Evolutionary conservation across 208 protist genomes (phyloP).

Genomic region (Leishmania tarentolae): DNA sequence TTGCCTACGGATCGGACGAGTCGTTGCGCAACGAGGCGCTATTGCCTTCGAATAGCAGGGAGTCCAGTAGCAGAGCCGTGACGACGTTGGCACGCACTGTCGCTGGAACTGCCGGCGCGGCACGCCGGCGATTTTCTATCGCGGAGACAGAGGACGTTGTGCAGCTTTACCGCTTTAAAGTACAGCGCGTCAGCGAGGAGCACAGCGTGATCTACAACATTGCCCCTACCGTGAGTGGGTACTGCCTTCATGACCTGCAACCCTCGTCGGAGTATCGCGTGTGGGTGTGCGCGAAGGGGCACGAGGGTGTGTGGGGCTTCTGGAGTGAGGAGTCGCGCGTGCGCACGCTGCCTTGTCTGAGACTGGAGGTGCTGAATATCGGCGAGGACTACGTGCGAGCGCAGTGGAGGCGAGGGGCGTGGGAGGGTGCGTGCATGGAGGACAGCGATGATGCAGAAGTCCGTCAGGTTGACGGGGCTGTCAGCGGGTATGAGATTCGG

Average conservation of each 20-base stretch:
- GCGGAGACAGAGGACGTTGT: conserved; percentile 79
- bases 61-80: too few relatives aligned
- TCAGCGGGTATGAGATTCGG: conserved; percentile 87
- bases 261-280: conserved; percentile 90
- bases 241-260: conserved; percentile 76
- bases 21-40: conserved; percentile 11
- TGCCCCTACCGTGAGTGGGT: conserved; percentile 78
- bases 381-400: conserved; percentile 92
- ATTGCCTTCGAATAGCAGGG: neutral
- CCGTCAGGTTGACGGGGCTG: conserved; percentile 80
- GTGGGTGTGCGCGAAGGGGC: conserved; percentile 85
- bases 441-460: conserved; percentile 48
- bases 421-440: conserved; percentile 51
- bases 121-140: conserved; percentile 23
- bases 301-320: conserved; percentile 89
- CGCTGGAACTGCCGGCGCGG: neutral
- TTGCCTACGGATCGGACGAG: neutral
- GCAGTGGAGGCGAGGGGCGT: conserved; percentile 73
- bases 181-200: conserved; percentile 75
- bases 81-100: neutral
- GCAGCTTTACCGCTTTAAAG: conserved; percentile 87
- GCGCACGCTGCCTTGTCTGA: conserved; percentile 88
- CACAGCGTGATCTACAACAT: conserved; percentile 79
- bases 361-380: conserved; percentile 74
- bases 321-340: conserved; percentile 91